Evolutionary conservation across 1,139 yeast genomes (phyloP).

Genomic region (Debaryomycetaceae sp.): DNA sequence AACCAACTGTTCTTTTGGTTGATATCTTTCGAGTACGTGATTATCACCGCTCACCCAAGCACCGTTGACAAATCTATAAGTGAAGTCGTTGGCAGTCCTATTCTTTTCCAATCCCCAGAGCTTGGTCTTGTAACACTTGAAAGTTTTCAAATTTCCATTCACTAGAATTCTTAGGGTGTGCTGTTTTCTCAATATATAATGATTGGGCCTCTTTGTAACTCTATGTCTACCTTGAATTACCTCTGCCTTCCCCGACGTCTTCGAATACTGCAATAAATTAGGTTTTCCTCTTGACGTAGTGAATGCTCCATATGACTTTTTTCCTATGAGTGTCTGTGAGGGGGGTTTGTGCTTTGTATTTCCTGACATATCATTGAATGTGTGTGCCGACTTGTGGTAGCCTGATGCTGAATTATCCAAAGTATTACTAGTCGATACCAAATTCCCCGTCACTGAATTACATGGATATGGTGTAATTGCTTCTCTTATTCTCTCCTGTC

Average conservation of each 20-base stretch:
- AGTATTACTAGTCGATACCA: constrained; percentile 11
- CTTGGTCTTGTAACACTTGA: constrained; percentile 65
- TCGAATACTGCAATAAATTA: constrained; percentile 17
- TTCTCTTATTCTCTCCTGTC: constrained; percentile 42
- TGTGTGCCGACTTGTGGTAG: constrained; percentile 33
- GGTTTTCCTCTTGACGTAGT: constrained; percentile 14
- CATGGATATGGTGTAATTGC: constrained; percentile 28
- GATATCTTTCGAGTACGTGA: constrained; percentile 64
- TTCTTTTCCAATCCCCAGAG: constrained; percentile 88
- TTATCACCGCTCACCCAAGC: constrained; percentile 84
- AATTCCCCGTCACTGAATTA: constrained; percentile 19
- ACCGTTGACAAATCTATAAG: constrained; percentile 57
- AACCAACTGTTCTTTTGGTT: neutral
- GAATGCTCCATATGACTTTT: constrained; percentile 31
- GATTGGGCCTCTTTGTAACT: constrained; percentile 41
- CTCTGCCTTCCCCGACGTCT: constrained; percentile 38
- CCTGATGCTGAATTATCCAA: constrained; percentile 21
- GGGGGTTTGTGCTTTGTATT: constrained; percentile 41
- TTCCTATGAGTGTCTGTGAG: constrained; percentile 26
- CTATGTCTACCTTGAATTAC: constrained; percentile 65
- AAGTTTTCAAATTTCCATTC: constrained; percentile 55
- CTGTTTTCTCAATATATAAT: constrained; percentile 39
- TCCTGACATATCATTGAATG: constrained; percentile 28
- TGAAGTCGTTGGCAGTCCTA: constrained; percentile 57
- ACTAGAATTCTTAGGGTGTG: constrained; percentile 66